phyloP scores from a whole-genome alignment of 306 rosid species.

The Cicer pinnatifidum region DNA sequence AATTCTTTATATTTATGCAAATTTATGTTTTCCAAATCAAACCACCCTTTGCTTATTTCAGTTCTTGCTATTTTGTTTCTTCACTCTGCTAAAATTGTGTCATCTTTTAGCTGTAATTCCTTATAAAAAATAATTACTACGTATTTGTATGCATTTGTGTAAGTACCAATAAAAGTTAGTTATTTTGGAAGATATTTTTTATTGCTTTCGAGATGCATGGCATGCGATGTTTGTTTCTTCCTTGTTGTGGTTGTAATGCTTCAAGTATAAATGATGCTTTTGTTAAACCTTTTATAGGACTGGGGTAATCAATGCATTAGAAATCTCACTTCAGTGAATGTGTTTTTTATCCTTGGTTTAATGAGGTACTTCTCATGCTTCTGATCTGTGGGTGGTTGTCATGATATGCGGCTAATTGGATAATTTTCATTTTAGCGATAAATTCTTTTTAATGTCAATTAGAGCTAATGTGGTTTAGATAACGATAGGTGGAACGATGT shows the following conservation, averaged over 20 bases:
- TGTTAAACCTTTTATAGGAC: background rate
- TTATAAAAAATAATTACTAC: background rate
- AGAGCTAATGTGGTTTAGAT: background rate
- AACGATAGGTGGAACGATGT: background rate
- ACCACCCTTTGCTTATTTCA: background rate
- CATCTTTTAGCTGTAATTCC: background rate
- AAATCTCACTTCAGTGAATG: background rate
- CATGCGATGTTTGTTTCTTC: too few species aligned
- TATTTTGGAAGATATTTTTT: background rate
- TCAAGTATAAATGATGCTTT: background rate
- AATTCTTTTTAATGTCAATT: background rate
- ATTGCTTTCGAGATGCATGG: background rate
- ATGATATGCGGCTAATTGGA: background rate
- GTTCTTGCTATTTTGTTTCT: constrained; percentile 30
- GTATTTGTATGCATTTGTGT: background rate
- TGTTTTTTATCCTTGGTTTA: constrained; percentile 9
- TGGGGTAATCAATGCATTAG: background rate
- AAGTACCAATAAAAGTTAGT: background rate
- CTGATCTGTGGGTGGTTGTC: background rate
- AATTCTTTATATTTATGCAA: constrained; percentile 1
- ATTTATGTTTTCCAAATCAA: constrained; percentile 23
- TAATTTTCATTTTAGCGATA: background rate
- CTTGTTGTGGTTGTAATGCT: background rate
- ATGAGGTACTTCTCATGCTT: background rate
- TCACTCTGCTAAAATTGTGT: constrained; percentile 4